Evolutionary conservation across 345 rosid species (phyloP), one percentile per base, ranked within the genome.

Genomic region (Aquilaria yunnanensis): DNA sequence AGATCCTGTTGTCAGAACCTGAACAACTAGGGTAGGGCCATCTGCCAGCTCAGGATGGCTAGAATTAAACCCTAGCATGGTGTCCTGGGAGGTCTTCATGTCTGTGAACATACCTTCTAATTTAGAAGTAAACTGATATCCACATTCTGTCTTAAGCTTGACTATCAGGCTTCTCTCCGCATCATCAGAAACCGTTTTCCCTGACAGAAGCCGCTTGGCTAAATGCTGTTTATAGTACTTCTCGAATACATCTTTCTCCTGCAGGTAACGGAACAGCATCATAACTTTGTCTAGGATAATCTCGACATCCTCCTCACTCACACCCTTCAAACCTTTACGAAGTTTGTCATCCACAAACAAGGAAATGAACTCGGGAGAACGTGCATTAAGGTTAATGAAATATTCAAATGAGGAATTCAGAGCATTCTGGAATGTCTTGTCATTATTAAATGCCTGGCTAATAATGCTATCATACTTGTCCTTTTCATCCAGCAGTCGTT

Each of bases 101-200:
- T 94, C 99, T 0, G 99, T 90, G 66, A 94, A 94, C 99, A 94
- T 94, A 53, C 99, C 97, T 80, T 94, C 99, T 43, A 94, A 72
- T 73, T 94, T 94, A 6, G 94, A 90, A 70, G 99, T 94, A 81
- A 94, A 94, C 62, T 94, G 99, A 65, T 90, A 90, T 2, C 99
- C 99, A 68, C 99, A 94, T 73, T 94, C 97, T 0, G 97, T 90
- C 81, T 94, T 94, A 51, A 94, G 96, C 75, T 94, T 94, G 68
- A 90, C 95, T 16, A 94, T 86, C 77, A 94, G 73, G 75, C 99
- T 94, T 71, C 95, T 86, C 70, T 94, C 99, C 7, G 97, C 97
- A 61, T 94, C 99, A 77, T 90, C 99, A 5, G 97, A 83, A 55
- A 86, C 89, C 0, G 97, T 90, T 80, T 90, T 94, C 13, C 96